phyloP scores from a whole-genome alignment of 2,329 filamentous ascomycete species.

The Cladosporium sp. region DNA sequence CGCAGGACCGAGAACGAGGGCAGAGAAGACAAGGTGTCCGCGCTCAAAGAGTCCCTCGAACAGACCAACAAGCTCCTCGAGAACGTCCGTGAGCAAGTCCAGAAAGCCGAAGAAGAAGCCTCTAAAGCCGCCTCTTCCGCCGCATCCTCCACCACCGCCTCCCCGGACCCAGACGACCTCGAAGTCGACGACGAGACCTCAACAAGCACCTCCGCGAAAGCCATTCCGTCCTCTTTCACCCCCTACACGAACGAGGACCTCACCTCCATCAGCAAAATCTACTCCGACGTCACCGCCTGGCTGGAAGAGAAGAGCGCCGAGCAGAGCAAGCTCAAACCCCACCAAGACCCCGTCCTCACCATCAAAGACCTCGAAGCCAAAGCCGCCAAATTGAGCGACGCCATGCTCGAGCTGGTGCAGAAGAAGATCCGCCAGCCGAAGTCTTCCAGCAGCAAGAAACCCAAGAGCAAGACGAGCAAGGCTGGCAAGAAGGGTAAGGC shows the following conservation, averaged over 20 bases:
- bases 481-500: slow-evolving; percentile 10
- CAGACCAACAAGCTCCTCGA: slow-evolving; percentile 67
- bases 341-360: slow-evolving; percentile 71
- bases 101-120: slow-evolving; percentile 50
- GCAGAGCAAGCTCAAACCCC: slow-evolving; percentile 65
- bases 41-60: slow-evolving; percentile 66
- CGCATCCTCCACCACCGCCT: slow-evolving; percentile 36
- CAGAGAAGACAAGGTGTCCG: slow-evolving; percentile 65
- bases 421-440: slow-evolving; percentile 55
- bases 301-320: slow-evolving; percentile 65
- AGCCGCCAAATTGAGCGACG: slow-evolving; percentile 67
- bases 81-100: slow-evolving; percentile 67
- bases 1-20: slow-evolving; percentile 68
- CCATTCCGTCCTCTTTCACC: slow-evolving; percentile 46
- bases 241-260: slow-evolving; percentile 73
- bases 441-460: slow-evolving; percentile 32
- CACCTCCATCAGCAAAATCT: slow-evolving; percentile 57
- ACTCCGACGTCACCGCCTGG: slow-evolving; percentile 66
- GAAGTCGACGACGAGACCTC: slow-evolving; percentile 4
- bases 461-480: slow-evolving; percentile 30
- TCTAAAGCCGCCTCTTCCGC: slow-evolving; percentile 36
- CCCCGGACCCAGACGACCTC: slow-evolving; percentile 39
- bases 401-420: slow-evolving; percentile 65
- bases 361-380: slow-evolving; percentile 67
- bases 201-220: background rate